Conservation (phyloP, 768 basidiomycete species). For the Auricularia sp. region DNA sequence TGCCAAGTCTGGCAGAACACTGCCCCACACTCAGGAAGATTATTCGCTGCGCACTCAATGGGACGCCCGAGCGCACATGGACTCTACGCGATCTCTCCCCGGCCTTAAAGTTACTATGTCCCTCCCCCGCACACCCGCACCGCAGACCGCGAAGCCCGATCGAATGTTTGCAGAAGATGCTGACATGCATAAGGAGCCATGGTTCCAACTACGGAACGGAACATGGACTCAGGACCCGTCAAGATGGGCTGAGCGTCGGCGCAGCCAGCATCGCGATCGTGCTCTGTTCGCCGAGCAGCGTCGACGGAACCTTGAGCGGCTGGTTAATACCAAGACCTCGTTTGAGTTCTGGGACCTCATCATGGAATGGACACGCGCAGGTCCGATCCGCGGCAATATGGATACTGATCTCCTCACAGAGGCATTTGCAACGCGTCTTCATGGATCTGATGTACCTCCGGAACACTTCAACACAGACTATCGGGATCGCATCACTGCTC, state of each 20-base stretch:
- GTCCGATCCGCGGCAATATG: neutral
- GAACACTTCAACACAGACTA: neutral
- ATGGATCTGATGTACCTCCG: neutral
- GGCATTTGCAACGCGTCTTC: neutral
- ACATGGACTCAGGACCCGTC: neutral
- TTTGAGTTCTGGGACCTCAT: neutral
- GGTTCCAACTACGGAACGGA: neutral
- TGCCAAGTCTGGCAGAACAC: too few relatives aligned
- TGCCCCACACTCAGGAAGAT: too few relatives aligned
- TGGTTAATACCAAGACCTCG: neutral
- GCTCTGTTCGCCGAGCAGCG: neutral
- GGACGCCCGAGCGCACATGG: too few relatives aligned
- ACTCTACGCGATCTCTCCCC: too few relatives aligned
- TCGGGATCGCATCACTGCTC: too few relatives aligned
- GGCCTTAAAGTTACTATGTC: too few relatives aligned
- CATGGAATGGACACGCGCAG: neutral
- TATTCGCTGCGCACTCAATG: too few relatives aligned
- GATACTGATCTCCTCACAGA: neutral
- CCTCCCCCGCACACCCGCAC: neutral
- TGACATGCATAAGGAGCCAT: neutral
- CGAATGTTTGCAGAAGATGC: neutral
- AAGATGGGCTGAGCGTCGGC: neutral
- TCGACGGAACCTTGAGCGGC: neutral
- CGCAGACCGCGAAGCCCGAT: neutral
- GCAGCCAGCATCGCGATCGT: neutral